A percentile compares a stretch with the other conserved stretches of the same genome.
These are phyloP conservation scores for Fusarium pininemorale DNA, from an alignment of 2,329 filamentous ascomycete species.

Conservation along the genomic window DNA sequence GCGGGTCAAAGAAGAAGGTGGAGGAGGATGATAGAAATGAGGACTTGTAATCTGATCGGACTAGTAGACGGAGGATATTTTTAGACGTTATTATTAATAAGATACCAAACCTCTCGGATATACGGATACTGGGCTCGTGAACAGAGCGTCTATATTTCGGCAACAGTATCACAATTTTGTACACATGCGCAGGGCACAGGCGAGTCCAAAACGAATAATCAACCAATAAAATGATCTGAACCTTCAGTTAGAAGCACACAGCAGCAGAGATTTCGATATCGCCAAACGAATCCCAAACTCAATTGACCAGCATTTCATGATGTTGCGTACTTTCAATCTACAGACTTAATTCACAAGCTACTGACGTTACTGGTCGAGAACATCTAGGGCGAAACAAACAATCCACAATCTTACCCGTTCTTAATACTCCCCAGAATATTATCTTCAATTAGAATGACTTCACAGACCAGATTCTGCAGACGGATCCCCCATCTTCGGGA, in stretches of 20 bases:
- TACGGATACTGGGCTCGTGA: background rate
- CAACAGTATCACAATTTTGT: rapidly evolving
- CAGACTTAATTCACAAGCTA: rapidly evolving
- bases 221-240: rapidly evolving
- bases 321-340: rapidly evolving
- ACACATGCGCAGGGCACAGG: rapidly evolving
- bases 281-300: rapidly evolving
- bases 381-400: rapidly evolving
- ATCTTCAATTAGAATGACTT: rapidly evolving
- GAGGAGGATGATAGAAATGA: constrained; percentile 13
- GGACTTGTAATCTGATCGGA: constrained; percentile 8
- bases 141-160: background rate
- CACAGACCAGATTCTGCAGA: rapidly evolving
- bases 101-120: background rate
- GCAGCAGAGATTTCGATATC: rapidly evolving
- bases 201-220: rapidly evolving
- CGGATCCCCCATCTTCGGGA: rapidly evolving
- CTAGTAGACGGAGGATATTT: background rate
- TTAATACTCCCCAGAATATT: rapidly evolving
- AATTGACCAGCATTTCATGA: rapidly evolving
- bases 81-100: background rate
- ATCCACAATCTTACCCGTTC: rapidly evolving
- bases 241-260: rapidly evolving
- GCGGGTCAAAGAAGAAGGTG: constrained; percentile 37
- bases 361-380: background rate